Base-by-base conservation (phyloP, 164 flowering plant species). In the Litsea cubeba region DNA sequence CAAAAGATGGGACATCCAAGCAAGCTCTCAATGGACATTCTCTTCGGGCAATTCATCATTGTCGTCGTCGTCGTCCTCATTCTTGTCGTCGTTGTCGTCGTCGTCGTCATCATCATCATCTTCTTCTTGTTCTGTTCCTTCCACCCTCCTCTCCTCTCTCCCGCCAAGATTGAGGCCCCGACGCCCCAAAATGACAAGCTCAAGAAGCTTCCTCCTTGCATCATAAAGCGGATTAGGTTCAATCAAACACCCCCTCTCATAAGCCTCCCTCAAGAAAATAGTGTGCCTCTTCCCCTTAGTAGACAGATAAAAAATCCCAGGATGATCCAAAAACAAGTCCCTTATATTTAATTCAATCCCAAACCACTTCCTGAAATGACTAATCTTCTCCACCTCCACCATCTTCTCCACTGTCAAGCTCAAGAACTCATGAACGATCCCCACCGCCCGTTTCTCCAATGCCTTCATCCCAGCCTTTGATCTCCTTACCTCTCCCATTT, bases 351-450 rank as follows among this genome's bases (percentile, higher is more conserved):
- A 82, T 64, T 92, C 95, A 71, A 93, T 91, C 74, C 88, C 92
- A 81, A 91, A 92, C 82, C 90, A 91, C 69, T 90, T 88, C 79
- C 94, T 88, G 70, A 95, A 93, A 76, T 92, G 99, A 62, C 97
- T 95, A 17, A 93, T 91, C 88, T 92, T 93, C 88, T 93, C 98
- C 74, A 95, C 98, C 81, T 92, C 98, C 72, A 93, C 87, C 94
- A 85, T 91, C 84, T 82, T 82, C 81, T 80, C 85, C 76, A 78
- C 97, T 0, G 97, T 93, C 86, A 95, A 83, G 78, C 90, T 93
- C 81, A 95, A 80, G 77, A 95, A 92, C 79, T 92, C 98, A 72
- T 93, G 99, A 70, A 84, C 87, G 22, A 92, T 84, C 49, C 85
- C 95, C 65, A 95, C 97, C 3, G 94, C 98, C 58, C 97, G 82